Percentiles rank a stretch among this genome's conserved stretches.
Evolutionary conservation across 208 protist species (phyloP).

Genomic region (Leishmania lainsoni): DNA sequence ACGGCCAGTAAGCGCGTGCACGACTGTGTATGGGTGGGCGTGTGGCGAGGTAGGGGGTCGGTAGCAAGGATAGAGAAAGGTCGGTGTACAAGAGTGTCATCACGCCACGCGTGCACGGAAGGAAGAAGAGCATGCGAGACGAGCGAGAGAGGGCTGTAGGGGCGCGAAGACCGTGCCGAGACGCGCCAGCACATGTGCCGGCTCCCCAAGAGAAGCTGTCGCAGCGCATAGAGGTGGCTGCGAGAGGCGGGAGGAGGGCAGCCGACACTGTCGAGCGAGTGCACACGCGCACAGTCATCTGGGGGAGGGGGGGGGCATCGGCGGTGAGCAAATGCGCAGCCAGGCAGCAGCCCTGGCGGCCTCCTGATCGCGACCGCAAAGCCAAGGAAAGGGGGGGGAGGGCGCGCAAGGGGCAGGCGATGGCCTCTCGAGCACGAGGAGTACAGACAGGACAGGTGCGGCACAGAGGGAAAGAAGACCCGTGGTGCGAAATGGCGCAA

Average conservation of each 20-base stretch:
- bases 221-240: neutral
- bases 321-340: neutral
- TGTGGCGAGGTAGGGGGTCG: neutral
- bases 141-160: neutral
- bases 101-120: neutral
- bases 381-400: neutral
- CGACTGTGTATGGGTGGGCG: neutral
- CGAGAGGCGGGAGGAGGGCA: neutral
- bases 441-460: too few species aligned
- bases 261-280: neutral
- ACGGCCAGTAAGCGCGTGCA: neutral
- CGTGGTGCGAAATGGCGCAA: neutral
- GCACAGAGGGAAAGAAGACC: neutral
- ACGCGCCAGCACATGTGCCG: neutral
- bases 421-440: neutral
- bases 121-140: neutral
- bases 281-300: too few species aligned
- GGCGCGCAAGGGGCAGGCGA: too few species aligned
- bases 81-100: neutral
- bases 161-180: neutral
- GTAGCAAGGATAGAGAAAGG: neutral
- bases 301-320: neutral
- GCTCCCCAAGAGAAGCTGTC: neutral
- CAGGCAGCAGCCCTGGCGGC: too few species aligned
- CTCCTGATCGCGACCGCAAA: neutral